Conservation (phyloP, 2,329 filamentous ascomycete species). For the Epicoccum nigrum region DNA sequence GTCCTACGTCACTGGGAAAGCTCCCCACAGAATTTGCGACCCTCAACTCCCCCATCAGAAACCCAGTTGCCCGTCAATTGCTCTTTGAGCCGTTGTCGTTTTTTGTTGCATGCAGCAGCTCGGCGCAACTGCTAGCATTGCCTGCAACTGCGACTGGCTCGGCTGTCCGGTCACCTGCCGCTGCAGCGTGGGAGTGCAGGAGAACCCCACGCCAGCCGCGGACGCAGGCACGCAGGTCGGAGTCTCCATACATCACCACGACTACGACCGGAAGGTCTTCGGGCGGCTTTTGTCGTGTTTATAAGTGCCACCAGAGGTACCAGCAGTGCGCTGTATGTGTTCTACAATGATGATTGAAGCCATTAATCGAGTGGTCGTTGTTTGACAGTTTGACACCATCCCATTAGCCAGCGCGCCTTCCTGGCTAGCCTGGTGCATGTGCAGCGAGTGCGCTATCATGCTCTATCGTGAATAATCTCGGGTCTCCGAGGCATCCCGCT, state of each 20-base stretch:
- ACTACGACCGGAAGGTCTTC: too few relatives aligned
- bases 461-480: slow-evolving; percentile 3
- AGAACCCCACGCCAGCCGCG: slow-evolving; percentile 7
- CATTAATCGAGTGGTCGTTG: too few relatives aligned
- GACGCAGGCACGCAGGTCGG: background rate
- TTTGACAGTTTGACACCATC: too few relatives aligned
- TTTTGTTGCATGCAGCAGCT: slow-evolving; percentile 16
- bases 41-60: slow-evolving; percentile 2
- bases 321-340: too few relatives aligned
- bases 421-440: too few relatives aligned
- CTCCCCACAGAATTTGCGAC: slow-evolving; percentile 4
- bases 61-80: slow-evolving; percentile 21
- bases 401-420: background rate
- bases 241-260: background rate
- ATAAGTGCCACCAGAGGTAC: too few relatives aligned
- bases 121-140: slow-evolving; percentile 1
- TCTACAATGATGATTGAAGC: too few relatives aligned
- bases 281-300: too few relatives aligned
- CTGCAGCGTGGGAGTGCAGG: slow-evolving; percentile 10
- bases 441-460: too few relatives aligned
- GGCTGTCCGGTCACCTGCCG: slow-evolving; percentile 18
- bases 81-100: slow-evolving; percentile 17
- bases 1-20: slow-evolving; percentile 6
- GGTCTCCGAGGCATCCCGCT: slow-evolving; percentile 7
- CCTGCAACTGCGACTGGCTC: slow-evolving; percentile 26